Evolutionary conservation across 148 eudicot genomes (phyloP).

Genomic region (Limonium bicolor): DNA sequence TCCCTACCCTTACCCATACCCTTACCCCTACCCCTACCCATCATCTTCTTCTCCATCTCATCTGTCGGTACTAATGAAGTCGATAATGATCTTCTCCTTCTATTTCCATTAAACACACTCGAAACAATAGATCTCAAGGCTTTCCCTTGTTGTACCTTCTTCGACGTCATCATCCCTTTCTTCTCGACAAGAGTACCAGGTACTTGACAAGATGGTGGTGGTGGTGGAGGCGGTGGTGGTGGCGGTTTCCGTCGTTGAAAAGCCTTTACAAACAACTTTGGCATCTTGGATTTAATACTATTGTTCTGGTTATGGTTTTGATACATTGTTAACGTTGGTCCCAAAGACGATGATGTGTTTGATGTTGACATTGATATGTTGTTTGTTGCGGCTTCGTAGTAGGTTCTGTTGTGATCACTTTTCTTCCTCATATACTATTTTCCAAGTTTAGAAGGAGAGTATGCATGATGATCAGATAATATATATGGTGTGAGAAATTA

Average conservation of each 20-base stretch:
- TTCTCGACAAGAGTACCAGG: too few relatives aligned
- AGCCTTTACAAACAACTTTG: neutral
- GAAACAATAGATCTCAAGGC: slow-evolving; percentile 3
- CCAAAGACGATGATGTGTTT: too few relatives aligned
- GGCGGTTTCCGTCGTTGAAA: neutral
- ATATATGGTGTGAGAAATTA: too few relatives aligned
- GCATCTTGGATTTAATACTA: slow-evolving; percentile 1
- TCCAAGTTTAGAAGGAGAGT: too few relatives aligned
- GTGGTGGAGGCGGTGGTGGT: neutral
- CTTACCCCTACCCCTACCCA: neutral
- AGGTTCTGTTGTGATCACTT: too few relatives aligned
- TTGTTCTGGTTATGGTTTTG: too few relatives aligned
- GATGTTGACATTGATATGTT: too few relatives aligned
- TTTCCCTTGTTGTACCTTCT: neutral
- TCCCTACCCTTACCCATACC: neutral
- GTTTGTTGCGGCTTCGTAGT: too few relatives aligned
- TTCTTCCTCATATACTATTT: too few relatives aligned
- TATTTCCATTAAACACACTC: neutral
- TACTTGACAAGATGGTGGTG: too few relatives aligned
- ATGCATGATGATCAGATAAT: too few relatives aligned
- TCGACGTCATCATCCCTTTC: neutral
- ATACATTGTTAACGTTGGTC: too few relatives aligned
- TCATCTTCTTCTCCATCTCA: neutral
- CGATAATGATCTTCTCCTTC: slow-evolving; percentile 1
- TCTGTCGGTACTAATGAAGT: neutral